phyloP scores from a whole-genome alignment of 306 rosid species.

The Astragalus membranaceus region DNA sequence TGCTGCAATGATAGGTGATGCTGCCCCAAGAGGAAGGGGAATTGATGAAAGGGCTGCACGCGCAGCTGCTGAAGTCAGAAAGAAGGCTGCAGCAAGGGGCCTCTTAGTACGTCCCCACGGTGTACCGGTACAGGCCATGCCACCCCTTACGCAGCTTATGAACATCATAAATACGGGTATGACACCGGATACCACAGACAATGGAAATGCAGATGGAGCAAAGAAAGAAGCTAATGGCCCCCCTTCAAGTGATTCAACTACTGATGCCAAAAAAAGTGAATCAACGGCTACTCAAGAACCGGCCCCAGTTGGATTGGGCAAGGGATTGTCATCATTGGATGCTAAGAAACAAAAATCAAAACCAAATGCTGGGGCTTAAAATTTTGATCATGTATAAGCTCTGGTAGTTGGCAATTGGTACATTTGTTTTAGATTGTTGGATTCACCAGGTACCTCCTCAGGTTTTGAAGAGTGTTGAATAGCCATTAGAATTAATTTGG shows the following conservation, averaged over 20 bases:
- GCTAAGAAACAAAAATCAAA: slow-evolving; percentile 78
- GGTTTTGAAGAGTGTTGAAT: slow-evolving; percentile 21
- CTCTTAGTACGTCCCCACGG: slow-evolving; percentile 73
- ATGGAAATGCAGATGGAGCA: slow-evolving; percentile 44
- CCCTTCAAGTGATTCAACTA: slow-evolving; percentile 22
- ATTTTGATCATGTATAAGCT: slow-evolving; percentile 28
- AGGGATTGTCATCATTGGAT: slow-evolving; percentile 67
- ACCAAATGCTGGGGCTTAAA: slow-evolving; percentile 54
- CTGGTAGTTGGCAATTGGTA: slow-evolving; percentile 9
- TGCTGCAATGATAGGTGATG: slow-evolving; percentile 70
- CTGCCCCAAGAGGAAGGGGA: slow-evolving; percentile 82
- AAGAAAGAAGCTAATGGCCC: slow-evolving; percentile 29
- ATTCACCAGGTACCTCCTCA: slow-evolving; percentile 17
- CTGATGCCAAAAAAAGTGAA: slow-evolving; percentile 30
- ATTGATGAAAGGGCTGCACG: slow-evolving; percentile 93
- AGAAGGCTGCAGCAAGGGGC: slow-evolving; percentile 92
- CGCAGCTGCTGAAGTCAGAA: slow-evolving; percentile 88
- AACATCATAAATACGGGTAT: slow-evolving; percentile 64
- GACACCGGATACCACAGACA: slow-evolving; percentile 41
- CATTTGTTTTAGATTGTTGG: slow-evolving; percentile 31
- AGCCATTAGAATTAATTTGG: slow-evolving; percentile 3
- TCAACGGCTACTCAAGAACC: slow-evolving; percentile 29
- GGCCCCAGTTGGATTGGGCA: slow-evolving; percentile 82
- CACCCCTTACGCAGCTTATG: slow-evolving; percentile 72
- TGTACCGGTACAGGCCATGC: slow-evolving; percentile 80